phyloP scores from a whole-genome alignment of 257 asterid genomes.

The Plantago major region DNA sequence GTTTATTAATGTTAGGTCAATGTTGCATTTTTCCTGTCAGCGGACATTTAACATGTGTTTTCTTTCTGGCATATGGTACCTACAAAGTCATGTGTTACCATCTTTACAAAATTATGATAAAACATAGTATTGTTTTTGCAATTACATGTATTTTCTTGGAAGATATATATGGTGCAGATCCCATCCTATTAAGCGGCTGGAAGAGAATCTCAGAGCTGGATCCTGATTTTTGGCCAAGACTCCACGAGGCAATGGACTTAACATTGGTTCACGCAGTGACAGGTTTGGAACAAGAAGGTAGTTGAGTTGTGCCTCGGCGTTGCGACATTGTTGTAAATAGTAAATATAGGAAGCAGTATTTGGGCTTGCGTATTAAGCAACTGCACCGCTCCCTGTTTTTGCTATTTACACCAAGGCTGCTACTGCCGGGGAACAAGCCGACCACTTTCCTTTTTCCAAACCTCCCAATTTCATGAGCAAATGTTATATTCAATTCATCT shows the following conservation, averaged over 20 bases:
- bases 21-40: too few relatives aligned
- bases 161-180: conserved; percentile 84
- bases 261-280: conserved; percentile 69
- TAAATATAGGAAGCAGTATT: conserved; percentile 64
- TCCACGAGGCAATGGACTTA: conserved; percentile 78
- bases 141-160: conserved; percentile 69
- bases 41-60: too few relatives aligned
- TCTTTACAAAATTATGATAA: too few relatives aligned
- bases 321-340: conserved; percentile 58
- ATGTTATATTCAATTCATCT: conserved; percentile 81
- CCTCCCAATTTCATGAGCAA: conserved; percentile 69
- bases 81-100: too few relatives aligned
- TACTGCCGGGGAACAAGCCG: conserved; percentile 72
- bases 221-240: conserved; percentile 65
- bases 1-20: too few relatives aligned
- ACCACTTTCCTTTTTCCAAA: conserved; percentile 63
- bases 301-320: conserved; percentile 74
- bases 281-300: conserved; percentile 66
- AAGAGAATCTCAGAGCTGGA: conserved; percentile 88
- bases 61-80: too few relatives aligned
- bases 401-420: conserved; percentile 59
- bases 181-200: conserved; percentile 75
- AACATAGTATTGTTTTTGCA: conserved; percentile 67
- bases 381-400: conserved; percentile 59
- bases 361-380: conserved; percentile 60